These are phyloP conservation scores for Penicillium sp. DNA, from an alignment of 2,329 filamentous ascomycete genomes.

Conservation along the genomic window DNA sequence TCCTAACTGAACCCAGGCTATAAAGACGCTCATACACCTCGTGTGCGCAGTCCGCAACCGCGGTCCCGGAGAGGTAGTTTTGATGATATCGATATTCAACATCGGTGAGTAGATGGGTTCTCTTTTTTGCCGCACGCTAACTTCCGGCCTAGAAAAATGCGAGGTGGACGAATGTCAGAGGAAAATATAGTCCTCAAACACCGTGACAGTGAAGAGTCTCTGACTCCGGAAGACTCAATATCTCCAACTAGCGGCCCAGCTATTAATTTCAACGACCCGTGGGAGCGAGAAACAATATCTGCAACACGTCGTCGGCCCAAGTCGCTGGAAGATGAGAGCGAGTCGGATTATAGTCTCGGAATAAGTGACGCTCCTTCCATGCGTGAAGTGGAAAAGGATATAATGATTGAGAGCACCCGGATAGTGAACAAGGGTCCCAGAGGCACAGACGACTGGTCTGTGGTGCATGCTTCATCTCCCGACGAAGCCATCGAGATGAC, in stretches of 20 bases:
- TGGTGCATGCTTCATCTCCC: slow-evolving; percentile 69
- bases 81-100: slow-evolving; percentile 58
- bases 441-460: slow-evolving; percentile 75
- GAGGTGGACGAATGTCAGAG: slow-evolving; percentile 29
- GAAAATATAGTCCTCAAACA: slow-evolving; percentile 36
- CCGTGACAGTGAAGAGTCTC: slow-evolving; percentile 38
- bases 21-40: slow-evolving; percentile 27
- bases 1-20: slow-evolving; percentile 25
- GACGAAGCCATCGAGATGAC: slow-evolving; percentile 21
- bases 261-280: slow-evolving; percentile 18
- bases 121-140: background rate
- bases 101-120: slow-evolving; percentile 44
- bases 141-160: slow-evolving; percentile 4
- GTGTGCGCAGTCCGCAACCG: slow-evolving; percentile 30
- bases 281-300: slow-evolving; percentile 7
- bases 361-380: slow-evolving; percentile 5
- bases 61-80: slow-evolving; percentile 38
- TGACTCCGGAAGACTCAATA: slow-evolving; percentile 28
- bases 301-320: slow-evolving; percentile 3
- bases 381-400: slow-evolving; percentile 6
- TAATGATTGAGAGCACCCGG: background rate
- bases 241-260: slow-evolving; percentile 36
- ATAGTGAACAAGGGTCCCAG: slow-evolving; percentile 47
- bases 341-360: background rate
- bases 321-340: slow-evolving; percentile 6